These are phyloP conservation scores for Chalciporus sp. DNA, from an alignment of 1,284 basidiomycete genomes.

Conservation along the genomic window DNA sequence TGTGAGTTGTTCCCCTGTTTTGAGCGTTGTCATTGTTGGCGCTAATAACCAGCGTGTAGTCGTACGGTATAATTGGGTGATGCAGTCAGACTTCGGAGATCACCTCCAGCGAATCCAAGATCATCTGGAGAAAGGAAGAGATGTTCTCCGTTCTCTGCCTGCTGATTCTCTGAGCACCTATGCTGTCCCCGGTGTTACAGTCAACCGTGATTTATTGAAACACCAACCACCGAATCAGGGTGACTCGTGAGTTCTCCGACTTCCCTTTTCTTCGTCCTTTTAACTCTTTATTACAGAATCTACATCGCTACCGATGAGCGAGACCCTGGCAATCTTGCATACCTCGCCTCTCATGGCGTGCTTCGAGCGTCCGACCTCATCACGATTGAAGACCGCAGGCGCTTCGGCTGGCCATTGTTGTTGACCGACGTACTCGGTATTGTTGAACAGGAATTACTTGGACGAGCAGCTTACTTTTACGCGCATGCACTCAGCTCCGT, in stretches of 20 bases:
- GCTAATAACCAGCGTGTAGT: conserved; percentile 29
- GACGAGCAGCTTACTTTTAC: conserved; percentile 45
- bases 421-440: conserved; percentile 48
- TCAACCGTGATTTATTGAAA: conserved; percentile 22
- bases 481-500: conserved; percentile 49
- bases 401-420: conserved; percentile 47
- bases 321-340: conserved; percentile 37
- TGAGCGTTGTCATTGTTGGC: conserved; percentile 19
- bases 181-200: conserved; percentile 28
- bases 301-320: conserved; percentile 54
- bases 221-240: conserved; percentile 22
- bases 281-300: conserved; percentile 33
- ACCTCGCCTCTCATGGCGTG: conserved; percentile 37
- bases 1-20: conserved; percentile 32
- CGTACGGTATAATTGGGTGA: conserved; percentile 40
- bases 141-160: conserved; percentile 28
- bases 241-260: conserved; percentile 25
- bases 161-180: conserved; percentile 30
- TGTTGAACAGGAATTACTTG: conserved; percentile 47
- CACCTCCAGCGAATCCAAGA: conserved; percentile 43
- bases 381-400: conserved; percentile 42
- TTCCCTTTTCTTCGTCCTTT: conserved; percentile 6
- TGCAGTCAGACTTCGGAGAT: conserved; percentile 34
- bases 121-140: conserved; percentile 36
- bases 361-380: conserved; percentile 44